These are phyloP conservation scores for Clonostachys rosea DNA, from an alignment of 2,329 filamentous ascomycete genomes.

Conservation along the genomic window DNA sequence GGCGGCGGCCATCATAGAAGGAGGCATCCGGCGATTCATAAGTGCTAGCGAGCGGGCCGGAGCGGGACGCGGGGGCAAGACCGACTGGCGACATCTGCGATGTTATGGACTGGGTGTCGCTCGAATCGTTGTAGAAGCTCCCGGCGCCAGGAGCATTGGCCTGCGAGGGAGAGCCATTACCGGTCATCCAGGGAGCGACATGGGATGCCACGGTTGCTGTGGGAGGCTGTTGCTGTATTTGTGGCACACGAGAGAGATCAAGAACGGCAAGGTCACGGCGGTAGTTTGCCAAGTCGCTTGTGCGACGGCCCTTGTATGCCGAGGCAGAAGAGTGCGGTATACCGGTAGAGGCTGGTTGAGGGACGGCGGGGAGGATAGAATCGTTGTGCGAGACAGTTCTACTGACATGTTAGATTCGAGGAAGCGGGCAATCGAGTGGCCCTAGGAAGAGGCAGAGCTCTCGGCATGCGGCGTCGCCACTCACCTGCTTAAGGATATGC, in stretches of 20 bases:
- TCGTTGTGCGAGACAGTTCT: slow-evolving; percentile 1
- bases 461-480: slow-evolving; percentile 36
- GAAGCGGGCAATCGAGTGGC: not conserved
- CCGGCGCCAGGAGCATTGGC: slow-evolving; percentile 34
- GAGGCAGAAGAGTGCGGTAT: not conserved
- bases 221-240: slow-evolving; percentile 55
- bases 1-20: slow-evolving; percentile 70
- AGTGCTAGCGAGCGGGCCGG: slow-evolving; percentile 7
- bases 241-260: slow-evolving; percentile 56
- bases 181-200: slow-evolving; percentile 54
- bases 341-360: not conserved
- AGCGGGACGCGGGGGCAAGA: slow-evolving; percentile 35
- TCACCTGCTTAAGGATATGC: slow-evolving; percentile 28
- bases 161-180: slow-evolving; percentile 25
- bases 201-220: slow-evolving; percentile 31
- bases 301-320: slow-evolving; percentile 37
- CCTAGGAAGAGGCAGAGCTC: slow-evolving; percentile 10
- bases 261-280: slow-evolving; percentile 68
- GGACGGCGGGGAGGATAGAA: slow-evolving; percentile 1
- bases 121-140: slow-evolving; percentile 73
- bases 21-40: slow-evolving; percentile 54
- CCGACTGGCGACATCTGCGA: slow-evolving; percentile 70
- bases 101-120: slow-evolving; percentile 57
- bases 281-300: slow-evolving; percentile 63
- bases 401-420: not conserved